Base-by-base conservation (phyloP, 257 asterid genomes). In the Gynochthodes officinalis region DNA sequence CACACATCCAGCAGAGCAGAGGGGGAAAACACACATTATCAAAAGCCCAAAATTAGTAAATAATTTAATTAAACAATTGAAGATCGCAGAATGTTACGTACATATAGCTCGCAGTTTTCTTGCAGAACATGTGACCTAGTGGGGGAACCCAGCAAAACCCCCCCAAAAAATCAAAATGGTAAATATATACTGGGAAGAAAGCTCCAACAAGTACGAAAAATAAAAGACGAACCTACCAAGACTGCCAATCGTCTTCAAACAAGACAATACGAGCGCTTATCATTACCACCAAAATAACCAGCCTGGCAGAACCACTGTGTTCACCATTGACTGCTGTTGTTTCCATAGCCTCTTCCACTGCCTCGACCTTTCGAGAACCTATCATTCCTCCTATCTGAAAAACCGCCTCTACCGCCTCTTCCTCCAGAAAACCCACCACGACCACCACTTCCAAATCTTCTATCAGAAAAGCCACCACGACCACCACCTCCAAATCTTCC, bases 401-500 rank as follows among this genome's bases (percentile, higher is more conserved):
- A 86, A 67, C 90, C 78, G 33, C 79, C 74, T 42, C 84, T 77
- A 39, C 88, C 74, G 9, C 88, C 73, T 55, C 81, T 67, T 28
- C 86, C 63, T 18, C 84, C 85, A 16, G 76, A 71, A 39, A 71
- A 82, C 73, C 85, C 69, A 40, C 82, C 57, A n/a, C 68, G 49
- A 32, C 81, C 67, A 35, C 83, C 71, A 23, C 82, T 71, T 14
- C 62, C 76, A 62, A 62, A 62, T 72, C 81, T 75, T 59, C 83
- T 57, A 39, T 25, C 86, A 7, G 71, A 48, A 62, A 63, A 88
- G 64, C 97, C 85, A 40, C 89, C 81, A 30, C 93, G 82, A 23
- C 92, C 89, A 42, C 83, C 74, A 40, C 84, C 71, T 9, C 86
- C 86, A 72, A 77, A 91, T 74, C 97, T 85, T 69, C 84, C 82